Percentiles rank a stretch among this genome's conserved stretches.
phyloP scores from a whole-genome alignment of 1,284 basidiomycete species.

The Inonotus hispidus region DNA sequence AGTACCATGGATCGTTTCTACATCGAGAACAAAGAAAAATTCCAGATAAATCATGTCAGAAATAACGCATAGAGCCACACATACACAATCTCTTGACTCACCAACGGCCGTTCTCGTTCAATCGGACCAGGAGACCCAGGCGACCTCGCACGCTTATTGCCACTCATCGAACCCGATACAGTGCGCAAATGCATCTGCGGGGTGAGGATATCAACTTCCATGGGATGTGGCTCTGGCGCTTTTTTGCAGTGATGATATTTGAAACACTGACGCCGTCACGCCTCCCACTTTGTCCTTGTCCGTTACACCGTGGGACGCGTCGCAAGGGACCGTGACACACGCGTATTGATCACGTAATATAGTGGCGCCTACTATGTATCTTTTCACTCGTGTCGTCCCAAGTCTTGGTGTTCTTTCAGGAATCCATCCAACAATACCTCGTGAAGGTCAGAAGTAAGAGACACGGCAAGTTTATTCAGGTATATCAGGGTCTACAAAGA shows the following conservation, averaged over 20 bases:
- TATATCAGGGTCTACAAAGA: background rate
- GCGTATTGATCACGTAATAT: background rate
- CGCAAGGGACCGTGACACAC: background rate
- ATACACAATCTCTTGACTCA: background rate
- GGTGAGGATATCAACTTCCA: constrained; percentile 51
- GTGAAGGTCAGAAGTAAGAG: too few species aligned
- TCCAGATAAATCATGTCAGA: background rate
- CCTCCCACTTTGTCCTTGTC: too few species aligned
- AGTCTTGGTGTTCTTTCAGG: background rate
- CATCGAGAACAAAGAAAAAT: constrained; percentile 13
- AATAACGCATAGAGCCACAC: background rate
- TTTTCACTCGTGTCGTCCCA: too few species aligned
- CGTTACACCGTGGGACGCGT: constrained; percentile 11
- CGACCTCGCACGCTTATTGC: constrained; percentile 52
- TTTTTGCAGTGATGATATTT: too few species aligned
- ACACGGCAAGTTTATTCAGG: too few species aligned
- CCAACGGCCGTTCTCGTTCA: constrained; percentile 15
- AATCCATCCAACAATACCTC: background rate
- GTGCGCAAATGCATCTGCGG: constrained; percentile 33
- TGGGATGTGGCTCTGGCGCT: constrained; percentile 20
- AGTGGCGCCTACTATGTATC: too few species aligned
- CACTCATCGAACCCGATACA: constrained; percentile 9
- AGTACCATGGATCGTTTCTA: constrained; percentile 8
- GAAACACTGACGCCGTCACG: too few species aligned
- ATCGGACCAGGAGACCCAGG: constrained; percentile 33